phyloP scores from a whole-genome alignment of 768 basidiomycete genomes.

The Symmetrospora coprosmae region DNA sequence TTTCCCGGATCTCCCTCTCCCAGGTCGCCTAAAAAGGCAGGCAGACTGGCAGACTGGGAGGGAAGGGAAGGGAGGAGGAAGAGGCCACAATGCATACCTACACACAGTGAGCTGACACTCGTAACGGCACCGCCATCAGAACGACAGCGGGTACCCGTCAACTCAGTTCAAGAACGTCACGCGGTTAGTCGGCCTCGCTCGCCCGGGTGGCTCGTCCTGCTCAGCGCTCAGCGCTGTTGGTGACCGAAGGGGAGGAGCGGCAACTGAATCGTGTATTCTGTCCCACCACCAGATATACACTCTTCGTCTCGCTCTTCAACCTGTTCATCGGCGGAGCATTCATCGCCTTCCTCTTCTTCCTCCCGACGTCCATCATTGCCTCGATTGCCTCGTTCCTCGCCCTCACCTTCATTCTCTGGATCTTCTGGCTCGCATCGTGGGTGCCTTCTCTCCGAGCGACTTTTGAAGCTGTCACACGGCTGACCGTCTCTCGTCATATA shows the following conservation, averaged over 20 bases:
- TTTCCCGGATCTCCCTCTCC: not conserved
- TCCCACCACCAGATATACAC: constrained; percentile 4
- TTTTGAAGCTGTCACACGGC: constrained; percentile 1
- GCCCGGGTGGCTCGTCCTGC: no score
- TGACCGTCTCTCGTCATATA: no score
- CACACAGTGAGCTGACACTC: not conserved
- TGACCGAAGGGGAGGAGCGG: not conserved
- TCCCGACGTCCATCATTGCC: constrained; percentile 29
- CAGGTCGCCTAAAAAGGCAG: not conserved
- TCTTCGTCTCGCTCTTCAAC: constrained; percentile 8
- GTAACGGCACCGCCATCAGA: not conserved
- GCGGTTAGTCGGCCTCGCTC: not conserved
- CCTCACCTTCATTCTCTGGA: constrained; percentile 30
- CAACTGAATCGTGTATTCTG: not conserved
- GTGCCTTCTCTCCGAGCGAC: not conserved
- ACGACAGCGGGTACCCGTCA: constrained; percentile 7
- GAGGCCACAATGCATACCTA: not conserved
- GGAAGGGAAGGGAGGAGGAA: not conserved
- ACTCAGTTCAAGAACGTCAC: constrained; percentile 12
- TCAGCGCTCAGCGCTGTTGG: not conserved
- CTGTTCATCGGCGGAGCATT: constrained; percentile 12
- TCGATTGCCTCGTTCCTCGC: constrained; percentile 29
- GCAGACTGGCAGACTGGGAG: not conserved
- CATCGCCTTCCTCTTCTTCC: constrained; percentile 25
- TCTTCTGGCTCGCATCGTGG: constrained; percentile 32